Conservation (phyloP, 2,329 filamentous ascomycete species). For the Cercospora zeina region DNA sequence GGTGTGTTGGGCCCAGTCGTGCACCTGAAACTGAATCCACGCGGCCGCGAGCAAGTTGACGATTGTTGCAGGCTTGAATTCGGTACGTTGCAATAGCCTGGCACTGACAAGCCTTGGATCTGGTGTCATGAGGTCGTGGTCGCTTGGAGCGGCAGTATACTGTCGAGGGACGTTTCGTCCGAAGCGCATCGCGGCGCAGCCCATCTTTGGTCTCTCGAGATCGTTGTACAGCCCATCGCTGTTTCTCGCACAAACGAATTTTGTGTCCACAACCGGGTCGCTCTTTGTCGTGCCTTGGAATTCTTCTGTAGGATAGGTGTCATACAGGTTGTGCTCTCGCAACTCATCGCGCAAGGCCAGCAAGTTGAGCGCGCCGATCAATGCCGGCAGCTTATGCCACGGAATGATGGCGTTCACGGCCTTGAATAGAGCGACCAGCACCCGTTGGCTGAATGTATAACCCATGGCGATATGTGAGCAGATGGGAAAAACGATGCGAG, state of each 20-base stretch:
- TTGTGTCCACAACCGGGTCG: conserved; percentile 38
- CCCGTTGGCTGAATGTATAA: conserved; percentile 8
- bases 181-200: conserved; percentile 49
- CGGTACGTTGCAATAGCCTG: conserved; percentile 46
- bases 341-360: conserved; percentile 47
- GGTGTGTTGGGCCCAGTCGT: conserved; percentile 43
- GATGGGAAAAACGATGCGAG: not conserved
- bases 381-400: conserved; percentile 49
- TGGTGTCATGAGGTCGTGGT: conserved; percentile 48
- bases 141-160: conserved; percentile 42
- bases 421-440: conserved; percentile 37
- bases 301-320: conserved; percentile 44
- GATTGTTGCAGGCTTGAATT: conserved; percentile 50
- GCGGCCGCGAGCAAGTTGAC: conserved; percentile 52
- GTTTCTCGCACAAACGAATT: conserved; percentile 44
- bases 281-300: conserved; percentile 42
- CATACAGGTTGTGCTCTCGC: conserved; percentile 48
- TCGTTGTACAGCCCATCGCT: conserved; percentile 51
- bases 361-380: conserved; percentile 48
- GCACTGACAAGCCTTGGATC: conserved; percentile 50
- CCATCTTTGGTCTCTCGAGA: conserved; percentile 47
- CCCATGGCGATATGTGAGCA: conserved; percentile 1
- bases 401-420: conserved; percentile 44
- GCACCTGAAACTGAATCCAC: conserved; percentile 54
- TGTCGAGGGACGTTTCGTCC: conserved; percentile 49